Percentiles rank a stretch among this genome's conserved stretches.
Evolutionary conservation across 495 filamentous ascomycete species (phyloP).

Genomic region (Rhypophila decipiens): DNA sequence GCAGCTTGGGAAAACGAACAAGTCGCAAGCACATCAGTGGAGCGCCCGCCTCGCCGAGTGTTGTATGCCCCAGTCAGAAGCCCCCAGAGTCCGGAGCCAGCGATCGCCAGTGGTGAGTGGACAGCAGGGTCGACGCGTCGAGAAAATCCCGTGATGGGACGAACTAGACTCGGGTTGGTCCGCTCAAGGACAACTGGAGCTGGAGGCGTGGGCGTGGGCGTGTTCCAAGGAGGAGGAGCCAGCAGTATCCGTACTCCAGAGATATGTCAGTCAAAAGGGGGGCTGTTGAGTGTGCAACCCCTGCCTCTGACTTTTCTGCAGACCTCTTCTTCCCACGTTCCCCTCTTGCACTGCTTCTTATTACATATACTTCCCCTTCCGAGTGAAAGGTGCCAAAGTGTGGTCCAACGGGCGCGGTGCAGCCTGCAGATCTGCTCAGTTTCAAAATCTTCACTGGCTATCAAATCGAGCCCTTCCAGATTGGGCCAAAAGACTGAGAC

Average conservation of each 20-base stretch:
- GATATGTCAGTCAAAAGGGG: conserved; percentile 12
- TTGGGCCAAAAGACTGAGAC: neutral
- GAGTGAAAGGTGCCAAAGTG: conserved; percentile 1
- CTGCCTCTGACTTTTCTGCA: neutral
- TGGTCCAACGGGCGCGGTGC: conserved; percentile 15
- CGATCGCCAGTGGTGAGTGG: conserved; percentile 8
- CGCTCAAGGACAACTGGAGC: conserved; percentile 1
- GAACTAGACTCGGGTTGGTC: conserved; percentile 11
- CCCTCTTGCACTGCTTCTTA: no score
- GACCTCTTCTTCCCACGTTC: no score
- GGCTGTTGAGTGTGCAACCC: neutral
- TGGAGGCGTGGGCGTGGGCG: conserved; percentile 9
- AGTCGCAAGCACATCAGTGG: conserved; percentile 1
- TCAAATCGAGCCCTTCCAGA: neutral
- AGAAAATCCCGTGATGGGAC: conserved; percentile 14
- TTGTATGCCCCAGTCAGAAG: conserved; percentile 3
- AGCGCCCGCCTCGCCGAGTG: conserved; percentile 1
- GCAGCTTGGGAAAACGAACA: neutral
- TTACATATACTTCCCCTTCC: neutral
- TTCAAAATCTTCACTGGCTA: neutral
- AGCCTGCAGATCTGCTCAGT: conserved; percentile 1
- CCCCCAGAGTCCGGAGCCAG: conserved; percentile 3
- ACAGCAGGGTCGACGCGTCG: conserved; percentile 12
- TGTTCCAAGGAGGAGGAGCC: conserved; percentile 11
- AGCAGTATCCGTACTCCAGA: no score